A percentile compares a stretch with the other conserved stretches of the same genome.
Evolutionary conservation across 169 alveolate genomes (phyloP).

Genomic region (Perkinsus chesapeaki): DNA sequence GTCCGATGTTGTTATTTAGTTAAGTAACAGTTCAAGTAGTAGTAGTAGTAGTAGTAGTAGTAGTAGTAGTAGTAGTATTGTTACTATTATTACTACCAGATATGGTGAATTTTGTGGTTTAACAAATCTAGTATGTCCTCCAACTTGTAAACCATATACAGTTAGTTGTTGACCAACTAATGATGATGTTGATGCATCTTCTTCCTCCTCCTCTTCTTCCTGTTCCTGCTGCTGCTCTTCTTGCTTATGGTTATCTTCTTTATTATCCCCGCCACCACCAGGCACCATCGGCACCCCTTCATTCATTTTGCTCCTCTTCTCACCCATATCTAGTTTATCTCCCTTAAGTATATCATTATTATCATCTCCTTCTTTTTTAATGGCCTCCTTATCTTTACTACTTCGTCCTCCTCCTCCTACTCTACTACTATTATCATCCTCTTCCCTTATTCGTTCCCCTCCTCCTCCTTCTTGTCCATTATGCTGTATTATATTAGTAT

Average conservation of each 20-base stretch:
- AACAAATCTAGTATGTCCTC: background rate
- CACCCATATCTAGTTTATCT: too few relatives aligned
- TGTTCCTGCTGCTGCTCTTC: background rate
- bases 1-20: too few relatives aligned
- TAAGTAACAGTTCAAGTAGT: too few relatives aligned
- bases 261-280: background rate
- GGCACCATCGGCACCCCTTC: too few relatives aligned
- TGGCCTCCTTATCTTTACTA: background rate
- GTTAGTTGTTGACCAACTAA: background rate
- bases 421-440: background rate
- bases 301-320: too few relatives aligned
- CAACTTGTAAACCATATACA: background rate
- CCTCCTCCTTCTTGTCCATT: background rate
- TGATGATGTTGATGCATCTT: background rate
- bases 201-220: background rate
- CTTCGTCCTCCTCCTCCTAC: background rate
- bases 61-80: too few relatives aligned
- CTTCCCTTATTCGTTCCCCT: background rate
- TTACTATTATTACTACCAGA: background rate
- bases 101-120: background rate
- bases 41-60: too few relatives aligned
- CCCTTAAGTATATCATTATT: too few relatives aligned
- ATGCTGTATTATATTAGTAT: background rate
- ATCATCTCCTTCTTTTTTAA: background rate
- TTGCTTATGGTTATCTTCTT: background rate